These are phyloP conservation scores for Graphilbum fragrans DNA, from an alignment of 2,329 filamentous ascomycete species.

Conservation along the genomic window DNA sequence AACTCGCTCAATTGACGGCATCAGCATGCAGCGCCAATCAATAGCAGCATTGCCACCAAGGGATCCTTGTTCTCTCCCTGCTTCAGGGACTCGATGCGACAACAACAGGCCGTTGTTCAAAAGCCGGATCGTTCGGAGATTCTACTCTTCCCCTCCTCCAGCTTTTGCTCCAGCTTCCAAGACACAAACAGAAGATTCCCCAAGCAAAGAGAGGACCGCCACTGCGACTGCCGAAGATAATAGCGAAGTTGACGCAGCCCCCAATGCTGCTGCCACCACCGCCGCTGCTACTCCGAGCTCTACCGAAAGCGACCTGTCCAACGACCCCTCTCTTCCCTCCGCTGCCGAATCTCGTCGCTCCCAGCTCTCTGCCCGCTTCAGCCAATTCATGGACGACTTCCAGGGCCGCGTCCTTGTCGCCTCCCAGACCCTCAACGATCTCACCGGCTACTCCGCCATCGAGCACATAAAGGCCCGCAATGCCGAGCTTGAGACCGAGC, in stretches of 20 bases:
- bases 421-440: constrained; percentile 79
- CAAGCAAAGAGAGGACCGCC: neutral
- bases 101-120: too few relatives aligned
- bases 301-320: too few relatives aligned
- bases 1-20: too few relatives aligned
- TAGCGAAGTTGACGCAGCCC: neutral
- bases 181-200: neutral
- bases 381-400: constrained; percentile 73
- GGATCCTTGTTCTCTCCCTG: too few relatives aligned
- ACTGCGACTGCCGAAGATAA: neutral
- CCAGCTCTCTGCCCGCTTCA: constrained; percentile 37
- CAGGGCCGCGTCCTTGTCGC: constrained; percentile 77
- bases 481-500: constrained; percentile 47
- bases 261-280: too few relatives aligned
- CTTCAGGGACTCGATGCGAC: too few relatives aligned
- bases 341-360: constrained; percentile 29
- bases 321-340: constrained; percentile 25
- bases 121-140: too few relatives aligned
- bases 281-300: neutral
- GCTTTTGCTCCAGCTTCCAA: too few relatives aligned
- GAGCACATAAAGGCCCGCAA: constrained; percentile 76
- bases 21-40: too few relatives aligned
- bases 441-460: constrained; percentile 90
- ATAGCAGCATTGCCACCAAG: too few relatives aligned
- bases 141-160: too few relatives aligned